Base-by-base conservation (phyloP, 2,329 filamentous ascomycete genomes). In the Ophiostoma ips region DNA sequence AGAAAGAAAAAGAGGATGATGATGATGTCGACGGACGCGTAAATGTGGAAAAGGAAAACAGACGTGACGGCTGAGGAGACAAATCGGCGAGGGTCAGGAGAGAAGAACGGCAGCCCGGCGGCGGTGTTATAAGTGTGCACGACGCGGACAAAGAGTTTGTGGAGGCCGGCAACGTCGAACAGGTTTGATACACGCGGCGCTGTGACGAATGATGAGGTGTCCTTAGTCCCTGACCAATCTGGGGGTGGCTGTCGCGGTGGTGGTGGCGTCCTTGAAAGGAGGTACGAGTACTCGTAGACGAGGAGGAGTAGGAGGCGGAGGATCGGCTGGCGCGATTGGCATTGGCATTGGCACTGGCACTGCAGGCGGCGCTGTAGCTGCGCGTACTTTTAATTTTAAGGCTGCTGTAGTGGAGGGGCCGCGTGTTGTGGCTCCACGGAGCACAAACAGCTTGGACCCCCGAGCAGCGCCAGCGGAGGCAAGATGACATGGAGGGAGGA, bases 181-280 rank as follows among this genome's bases (percentile, higher is more conserved):
- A 58, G 28, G 62, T 62, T 54, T 61, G 60, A 49, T 58, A 65
- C 37, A 63, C 58, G 52, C 58, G 59, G 21, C 56, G 50, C n/a
- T 56, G 55, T 9, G 48, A 50, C 19, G 46, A 45, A 45, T 45
- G 43, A 28, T 59, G 61, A 64, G 56, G 61, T 65, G 63, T 59
- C 62, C 60, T 62, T 50, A 60, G 50, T 55, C 54, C 57, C 51
- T 56, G 51, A 48, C 53, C 44, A 48, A 59, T 56, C 56, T 57
- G 55, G 18, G 28, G 28, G 28, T 48, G 44, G 34, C 50, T 40
- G 28, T 50, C 33, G 37, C 40, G 35, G 28, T 36, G 37, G 6
- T 28, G 34, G 30, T 50, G 48, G 24, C n/a, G 35, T n/a, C n/a
- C n/a, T n/a, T n/a, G n/a, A n/a, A n/a, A n/a, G n/a, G 24, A 5